phyloP scores from a whole-genome alignment of 1,139 yeast genomes.

The Candida smagusa region DNA sequence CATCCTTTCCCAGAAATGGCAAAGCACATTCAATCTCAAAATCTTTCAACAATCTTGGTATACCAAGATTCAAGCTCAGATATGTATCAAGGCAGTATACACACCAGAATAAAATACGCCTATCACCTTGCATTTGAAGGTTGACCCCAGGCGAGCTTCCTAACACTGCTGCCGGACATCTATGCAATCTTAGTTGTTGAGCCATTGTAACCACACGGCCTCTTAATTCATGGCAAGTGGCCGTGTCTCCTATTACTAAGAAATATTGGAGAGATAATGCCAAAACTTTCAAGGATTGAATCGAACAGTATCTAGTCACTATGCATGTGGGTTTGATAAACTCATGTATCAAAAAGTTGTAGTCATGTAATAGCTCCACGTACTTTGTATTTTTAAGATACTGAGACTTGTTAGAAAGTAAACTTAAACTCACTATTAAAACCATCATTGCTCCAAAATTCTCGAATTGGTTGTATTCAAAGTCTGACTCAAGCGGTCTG shows the following conservation, averaged over 20 bases:
- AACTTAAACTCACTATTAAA: slow-evolving; percentile 57
- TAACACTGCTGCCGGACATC: slow-evolving; percentile 84
- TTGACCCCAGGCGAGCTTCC: slow-evolving; percentile 50
- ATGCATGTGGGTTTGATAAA: slow-evolving; percentile 52
- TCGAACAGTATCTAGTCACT: slow-evolving; percentile 54
- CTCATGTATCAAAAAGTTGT: slow-evolving; percentile 50
- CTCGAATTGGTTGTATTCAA: slow-evolving; percentile 36
- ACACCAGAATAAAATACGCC: slow-evolving; percentile 83
- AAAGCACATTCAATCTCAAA: slow-evolving; percentile 82
- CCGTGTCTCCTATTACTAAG: slow-evolving; percentile 68
- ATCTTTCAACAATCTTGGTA: slow-evolving; percentile 75
- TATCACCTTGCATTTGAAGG: slow-evolving; percentile 69
- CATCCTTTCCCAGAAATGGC: slow-evolving; percentile 63
- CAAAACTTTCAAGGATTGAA: slow-evolving; percentile 68
- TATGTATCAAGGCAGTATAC: slow-evolving; percentile 75
- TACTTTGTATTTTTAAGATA: slow-evolving; percentile 21
- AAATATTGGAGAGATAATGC: slow-evolving; percentile 70
- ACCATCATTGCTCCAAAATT: slow-evolving; percentile 61
- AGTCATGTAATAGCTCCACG: slow-evolving; percentile 34
- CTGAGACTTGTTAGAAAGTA: slow-evolving; percentile 38
- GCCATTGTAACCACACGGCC: slow-evolving; percentile 81
- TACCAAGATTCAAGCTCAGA: slow-evolving; percentile 73
- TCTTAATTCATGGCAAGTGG: slow-evolving; percentile 71
- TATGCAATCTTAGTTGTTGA: slow-evolving; percentile 78
- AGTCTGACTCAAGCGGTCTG: slow-evolving; percentile 12